These are phyloP conservation scores for Echium plantagineum DNA, from an alignment of 257 asterid genomes.

Conservation along the genomic window DNA sequence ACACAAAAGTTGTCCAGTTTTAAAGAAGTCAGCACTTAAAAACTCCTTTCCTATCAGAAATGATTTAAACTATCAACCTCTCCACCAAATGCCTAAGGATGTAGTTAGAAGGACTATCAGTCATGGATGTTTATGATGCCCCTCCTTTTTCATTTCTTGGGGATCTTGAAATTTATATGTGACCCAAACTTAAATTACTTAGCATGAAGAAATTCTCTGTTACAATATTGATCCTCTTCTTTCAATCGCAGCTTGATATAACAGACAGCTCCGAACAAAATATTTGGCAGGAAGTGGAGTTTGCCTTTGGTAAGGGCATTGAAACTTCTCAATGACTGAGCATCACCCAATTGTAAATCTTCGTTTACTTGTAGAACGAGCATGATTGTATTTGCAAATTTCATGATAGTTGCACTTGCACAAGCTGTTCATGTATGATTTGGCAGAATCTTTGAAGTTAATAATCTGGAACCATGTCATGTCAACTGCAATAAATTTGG, in stretches of 20 bases:
- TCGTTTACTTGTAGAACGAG: not conserved
- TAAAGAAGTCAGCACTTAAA: not conserved
- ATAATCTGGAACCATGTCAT: not conserved
- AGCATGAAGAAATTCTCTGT: slow-evolving; percentile 2
- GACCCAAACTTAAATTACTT: not conserved
- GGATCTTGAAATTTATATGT: not conserved
- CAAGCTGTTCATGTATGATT: not conserved
- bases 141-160: not conserved
- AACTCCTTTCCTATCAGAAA: no score
- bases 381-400: not conserved
- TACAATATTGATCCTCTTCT: slow-evolving; percentile 7
- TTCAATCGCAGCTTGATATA: slow-evolving; percentile 66
- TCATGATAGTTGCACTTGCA: not conserved
- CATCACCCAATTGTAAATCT: not conserved
- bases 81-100: no score
- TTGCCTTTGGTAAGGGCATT: slow-evolving; percentile 59
- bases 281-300: slow-evolving; percentile 81
- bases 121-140: not conserved
- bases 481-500: not conserved
- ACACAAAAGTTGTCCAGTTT: no score
- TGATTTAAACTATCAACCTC: no score
- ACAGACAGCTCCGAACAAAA: slow-evolving; percentile 62
- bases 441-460: not conserved
- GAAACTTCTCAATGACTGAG: not conserved
- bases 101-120: no score